Conservation (phyloP, 108 stramenopile species). For the Conticribra weissflogii region DNA sequence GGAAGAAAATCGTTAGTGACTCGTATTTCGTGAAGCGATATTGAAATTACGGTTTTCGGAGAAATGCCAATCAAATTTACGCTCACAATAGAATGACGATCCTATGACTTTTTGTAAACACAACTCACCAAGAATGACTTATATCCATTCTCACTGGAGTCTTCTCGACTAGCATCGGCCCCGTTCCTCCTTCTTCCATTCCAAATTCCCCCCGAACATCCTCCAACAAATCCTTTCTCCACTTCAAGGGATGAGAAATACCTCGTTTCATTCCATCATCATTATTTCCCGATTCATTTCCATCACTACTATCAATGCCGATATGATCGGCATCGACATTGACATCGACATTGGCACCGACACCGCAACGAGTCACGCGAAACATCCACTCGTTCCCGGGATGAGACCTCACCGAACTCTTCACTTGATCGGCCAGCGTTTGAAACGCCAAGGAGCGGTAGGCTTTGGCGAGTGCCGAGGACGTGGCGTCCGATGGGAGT, state of each 20-base stretch:
- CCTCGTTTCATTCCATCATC: slow-evolving; percentile 4
- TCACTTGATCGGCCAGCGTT: slow-evolving; percentile 63
- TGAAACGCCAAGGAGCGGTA: slow-evolving; percentile 64
- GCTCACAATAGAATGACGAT: background rate
- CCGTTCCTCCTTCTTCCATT: background rate
- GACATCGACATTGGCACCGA: slow-evolving; percentile 4
- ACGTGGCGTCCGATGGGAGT: slow-evolving; percentile 53
- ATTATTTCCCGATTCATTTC: background rate
- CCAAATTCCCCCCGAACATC: background rate
- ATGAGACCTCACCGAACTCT: slow-evolving; percentile 44
- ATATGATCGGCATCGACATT: background rate
- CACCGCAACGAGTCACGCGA: background rate
- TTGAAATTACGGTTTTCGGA: background rate
- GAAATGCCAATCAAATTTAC: background rate
- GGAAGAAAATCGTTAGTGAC: no score
- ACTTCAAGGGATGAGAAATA: background rate
- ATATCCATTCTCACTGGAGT: slow-evolving; percentile 77
- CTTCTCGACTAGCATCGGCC: slow-evolving; percentile 39
- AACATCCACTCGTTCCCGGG: slow-evolving; percentile 70
- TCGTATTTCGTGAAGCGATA: no score
- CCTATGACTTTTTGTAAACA: background rate
- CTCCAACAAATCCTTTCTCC: slow-evolving; percentile 2
- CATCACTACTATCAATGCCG: background rate
- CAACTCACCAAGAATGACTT: slow-evolving; percentile 44
- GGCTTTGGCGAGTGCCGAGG: slow-evolving; percentile 55